Conservation (phyloP, 2,329 filamentous ascomycete species). For the Thielaviopsis ethacetica region DNA sequence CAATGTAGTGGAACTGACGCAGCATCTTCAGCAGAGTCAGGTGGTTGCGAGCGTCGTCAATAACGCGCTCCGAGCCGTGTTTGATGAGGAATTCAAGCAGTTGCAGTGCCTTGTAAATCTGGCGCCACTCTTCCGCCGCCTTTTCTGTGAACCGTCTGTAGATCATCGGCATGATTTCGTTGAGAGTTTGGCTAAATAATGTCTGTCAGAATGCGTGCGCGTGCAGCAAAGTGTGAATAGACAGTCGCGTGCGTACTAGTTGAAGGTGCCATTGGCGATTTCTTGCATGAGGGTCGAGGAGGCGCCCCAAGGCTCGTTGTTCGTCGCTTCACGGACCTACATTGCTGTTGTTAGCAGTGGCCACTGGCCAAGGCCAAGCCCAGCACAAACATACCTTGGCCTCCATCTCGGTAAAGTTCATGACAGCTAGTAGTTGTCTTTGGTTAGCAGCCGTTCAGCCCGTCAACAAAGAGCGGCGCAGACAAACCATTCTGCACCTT, state of each 20-base stretch:
- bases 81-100: conserved; percentile 94
- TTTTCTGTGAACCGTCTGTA: conserved; percentile 99
- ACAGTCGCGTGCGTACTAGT: conserved; percentile 58
- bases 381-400: conserved; percentile 31
- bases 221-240: not conserved
- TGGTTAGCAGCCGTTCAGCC: conserved; percentile 16
- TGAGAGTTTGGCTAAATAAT: conserved; percentile 66
- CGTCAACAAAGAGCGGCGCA: not conserved
- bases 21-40: conserved; percentile 95
- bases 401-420: conserved; percentile 97
- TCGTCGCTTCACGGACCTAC: conserved; percentile 90
- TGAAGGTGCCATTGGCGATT: conserved; percentile 94
- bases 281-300: conserved; percentile 84
- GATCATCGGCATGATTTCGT: conserved; percentile 99
- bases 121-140: conserved; percentile 92
- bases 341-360: not conserved
- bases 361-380: not conserved
- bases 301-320: conserved; percentile 95
- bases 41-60: conserved; percentile 91
- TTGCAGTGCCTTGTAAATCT: conserved; percentile 97
- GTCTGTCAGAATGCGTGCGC: not conserved
- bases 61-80: conserved; percentile 91
- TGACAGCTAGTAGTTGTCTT: conserved; percentile 49
- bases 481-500: conserved; percentile 84
- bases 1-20: conserved; percentile 93